These are phyloP conservation scores for Coemansia sp. DNA, from an alignment of 192 early-diverging fungal species.

Conservation along the genomic window DNA sequence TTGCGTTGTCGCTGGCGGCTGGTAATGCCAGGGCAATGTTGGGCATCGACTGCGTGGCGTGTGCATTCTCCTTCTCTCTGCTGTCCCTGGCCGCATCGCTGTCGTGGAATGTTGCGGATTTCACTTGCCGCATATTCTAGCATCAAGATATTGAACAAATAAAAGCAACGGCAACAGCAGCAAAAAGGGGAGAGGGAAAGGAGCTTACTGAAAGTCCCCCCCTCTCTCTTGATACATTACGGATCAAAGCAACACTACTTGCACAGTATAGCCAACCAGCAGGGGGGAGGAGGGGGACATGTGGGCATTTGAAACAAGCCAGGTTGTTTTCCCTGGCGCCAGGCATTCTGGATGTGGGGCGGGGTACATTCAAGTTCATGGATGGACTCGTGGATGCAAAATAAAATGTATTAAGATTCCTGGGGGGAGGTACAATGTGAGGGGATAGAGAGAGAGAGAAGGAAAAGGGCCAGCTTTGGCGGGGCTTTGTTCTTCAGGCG, in stretches of 20 bases:
- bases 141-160: too few relatives aligned
- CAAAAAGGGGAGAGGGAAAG: too few relatives aligned
- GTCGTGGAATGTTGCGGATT: background rate
- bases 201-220: too few relatives aligned
- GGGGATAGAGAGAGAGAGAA: too few relatives aligned
- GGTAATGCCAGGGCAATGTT: conserved; percentile 14
- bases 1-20: background rate
- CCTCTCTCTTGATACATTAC: background rate
- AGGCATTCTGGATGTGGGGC: too few relatives aligned
- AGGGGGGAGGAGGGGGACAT: background rate
- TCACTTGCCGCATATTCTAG: background rate
- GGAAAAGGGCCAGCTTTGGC: too few relatives aligned
- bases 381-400: background rate
- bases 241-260: background rate
- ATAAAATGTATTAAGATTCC: background rate
- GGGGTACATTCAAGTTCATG: too few relatives aligned
- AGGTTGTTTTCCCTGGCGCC: background rate
- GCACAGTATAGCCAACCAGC: too few relatives aligned
- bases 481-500: background rate
- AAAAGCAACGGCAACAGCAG: too few relatives aligned
- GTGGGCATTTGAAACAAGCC: conserved; percentile 4
- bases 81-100: background rate
- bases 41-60: conserved; percentile 12
- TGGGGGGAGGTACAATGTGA: too few relatives aligned
- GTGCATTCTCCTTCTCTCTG: background rate